Evolutionary conservation across 177 flowering plant species (phyloP), one percentile per base, ranked within the genome.

Genomic region (Vitis hybrid): DNA sequence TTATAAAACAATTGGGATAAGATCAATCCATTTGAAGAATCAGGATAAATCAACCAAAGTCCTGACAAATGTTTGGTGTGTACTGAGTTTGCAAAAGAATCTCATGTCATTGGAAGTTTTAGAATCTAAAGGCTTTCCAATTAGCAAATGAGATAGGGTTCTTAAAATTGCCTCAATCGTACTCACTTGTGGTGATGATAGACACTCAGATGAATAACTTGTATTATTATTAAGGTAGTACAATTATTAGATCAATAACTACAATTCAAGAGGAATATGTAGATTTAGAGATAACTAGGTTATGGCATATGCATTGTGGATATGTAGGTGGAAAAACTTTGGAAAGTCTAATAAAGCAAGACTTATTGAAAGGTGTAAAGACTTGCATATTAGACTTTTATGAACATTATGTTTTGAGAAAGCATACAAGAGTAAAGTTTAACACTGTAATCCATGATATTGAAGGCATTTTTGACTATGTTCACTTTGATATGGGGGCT

Each of bases 361-460:
- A 52, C 4, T 12, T 75, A 4, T 57, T 75, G 64, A 67, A 70
- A 67, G 72, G 69, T 30, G 72, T 49, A 0, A 70, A 56, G 24
- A 14, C 40, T 3, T 32, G 64, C 14, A 78, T 71, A 57, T 6
- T 72, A 0, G 61, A 30, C 1, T 71, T 76, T 24, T 68, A 61
- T 64, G 75, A 67, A 12, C 63, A 75, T 57, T 74, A 59, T 49
- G 48, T 72, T 2, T 3, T 46, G 14, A 40, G 57, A 16, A 63
- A 76, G 55, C 66, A 76, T 1, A 76, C 70, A 5, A 63, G 59
- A 27, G 67, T 65, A 14, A 76, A 65, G 62, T 69, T 76, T 63
- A 21, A 56, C 24, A 61, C 49, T 0, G 21, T n/a, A 15, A 30
- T 71, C 3, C 72, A 71, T 16, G 18, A 11, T 4, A 68, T 51